Evolutionary conservation across 176 grass and related monocot species (phyloP), one percentile per base, ranked within the genome.

Genomic region (Elaeis guineensis): DNA sequence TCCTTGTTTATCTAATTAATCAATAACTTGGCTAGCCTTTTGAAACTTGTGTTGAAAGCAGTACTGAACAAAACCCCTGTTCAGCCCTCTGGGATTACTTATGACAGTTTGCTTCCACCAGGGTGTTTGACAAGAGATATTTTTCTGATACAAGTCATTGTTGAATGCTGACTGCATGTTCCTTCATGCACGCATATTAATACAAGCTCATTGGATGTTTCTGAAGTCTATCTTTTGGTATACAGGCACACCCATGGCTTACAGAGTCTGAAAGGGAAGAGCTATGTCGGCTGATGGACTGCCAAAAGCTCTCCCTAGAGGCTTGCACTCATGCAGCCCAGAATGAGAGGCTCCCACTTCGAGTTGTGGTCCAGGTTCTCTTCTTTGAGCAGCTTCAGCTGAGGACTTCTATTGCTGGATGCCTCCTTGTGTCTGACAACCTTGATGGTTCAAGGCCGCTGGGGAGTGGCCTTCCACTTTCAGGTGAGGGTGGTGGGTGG

Each of bases 371-470:
- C 57, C 85, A 86, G 61, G 85, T 95, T 6, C 78, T 95, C 59
- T 95, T 95, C 76, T 95, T 89, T 5, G 90, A 95, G 73, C 90
- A 95, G 66, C 85, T 95, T 60, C 85, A 79, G 70, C 76, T 95
- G 8, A 72, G 82, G 18, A 95, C 72, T 65, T 80, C 77, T 54
- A 89, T 95, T 15, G 80, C 79, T 0, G 85, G 83, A 57, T 95
- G 83, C 61, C 78, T 89, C 23, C 75, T 89, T 58, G 28, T 95
- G 53, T 83, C 90, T 0, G 85, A 95, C 74, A 85, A 89, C 51
- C 82, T 85, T 0, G 77, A 86, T 2, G 70, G 69, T 1, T 90
- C 78, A 0, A 78, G 86, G n/a, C 67, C 73, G 23, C 67, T 90
- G 0, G 23, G 26, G 20, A 71, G 39, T 48, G 78, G 68, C 16